phyloP scores from a whole-genome alignment of 768 basidiomycete genomes.

The Leccinum aurantiacum region DNA sequence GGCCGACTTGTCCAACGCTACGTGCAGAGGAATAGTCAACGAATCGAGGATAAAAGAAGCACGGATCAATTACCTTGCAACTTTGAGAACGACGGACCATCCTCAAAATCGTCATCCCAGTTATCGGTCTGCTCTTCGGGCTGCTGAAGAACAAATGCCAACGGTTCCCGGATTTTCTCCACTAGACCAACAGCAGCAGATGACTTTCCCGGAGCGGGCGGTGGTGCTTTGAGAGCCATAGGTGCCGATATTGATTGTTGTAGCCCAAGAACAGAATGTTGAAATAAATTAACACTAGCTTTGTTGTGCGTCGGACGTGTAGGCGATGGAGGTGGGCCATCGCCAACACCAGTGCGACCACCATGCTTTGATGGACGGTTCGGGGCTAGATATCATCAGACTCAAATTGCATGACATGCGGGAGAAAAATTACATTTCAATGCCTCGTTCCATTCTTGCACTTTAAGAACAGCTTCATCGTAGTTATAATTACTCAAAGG shows the following conservation, averaged over 20 bases:
- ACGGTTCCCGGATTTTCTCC: constrained; percentile 50
- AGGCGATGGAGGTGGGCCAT: constrained; percentile 46
- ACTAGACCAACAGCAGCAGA: constrained; percentile 32
- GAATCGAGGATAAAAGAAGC: not conserved
- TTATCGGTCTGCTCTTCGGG: constrained; percentile 91
- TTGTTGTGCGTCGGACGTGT: constrained; percentile 35
- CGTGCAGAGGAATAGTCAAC: not conserved
- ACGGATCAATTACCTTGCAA: constrained; percentile 50
- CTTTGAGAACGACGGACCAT: constrained; percentile 86
- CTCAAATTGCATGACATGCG: constrained; percentile 16
- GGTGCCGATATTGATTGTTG: constrained; percentile 38
- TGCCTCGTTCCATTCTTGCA: constrained; percentile 99
- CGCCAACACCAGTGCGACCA: constrained; percentile 34
- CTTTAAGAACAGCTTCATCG: constrained; percentile 90
- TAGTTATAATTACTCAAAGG: constrained; percentile 81
- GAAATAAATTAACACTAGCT: constrained; percentile 26
- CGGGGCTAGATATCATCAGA: constrained; percentile 50
- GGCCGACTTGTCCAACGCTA: constrained; percentile 63
- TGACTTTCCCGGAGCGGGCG: constrained; percentile 20
- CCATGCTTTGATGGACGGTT: constrained; percentile 72
- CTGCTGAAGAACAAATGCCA: constrained; percentile 63
- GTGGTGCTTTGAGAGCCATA: constrained; percentile 24
- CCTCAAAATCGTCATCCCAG: constrained; percentile 99
- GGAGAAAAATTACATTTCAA: constrained; percentile 63
- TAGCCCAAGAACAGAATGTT: constrained; percentile 35